Evolutionary conservation across 176 grass and related monocot genomes (phyloP).

Genomic region (Ensete glaucum): DNA sequence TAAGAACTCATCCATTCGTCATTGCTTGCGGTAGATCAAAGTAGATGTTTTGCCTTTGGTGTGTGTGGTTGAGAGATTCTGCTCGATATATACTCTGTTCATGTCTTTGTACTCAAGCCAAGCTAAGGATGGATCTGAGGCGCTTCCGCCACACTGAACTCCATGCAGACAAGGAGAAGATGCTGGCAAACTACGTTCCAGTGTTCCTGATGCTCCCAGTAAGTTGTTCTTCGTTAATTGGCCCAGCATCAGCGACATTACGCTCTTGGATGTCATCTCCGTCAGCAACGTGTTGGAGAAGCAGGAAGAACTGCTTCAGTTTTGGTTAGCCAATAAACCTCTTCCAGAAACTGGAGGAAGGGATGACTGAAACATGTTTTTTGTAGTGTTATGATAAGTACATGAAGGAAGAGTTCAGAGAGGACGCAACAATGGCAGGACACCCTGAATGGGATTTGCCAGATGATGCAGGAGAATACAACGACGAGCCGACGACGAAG

Average conservation of each 20-base stretch:
- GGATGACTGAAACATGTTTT: constrained; percentile 7
- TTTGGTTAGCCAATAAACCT: too few relatives aligned
- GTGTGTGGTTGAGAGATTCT: too few relatives aligned
- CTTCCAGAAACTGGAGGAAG: not conserved
- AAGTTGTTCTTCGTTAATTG: constrained; percentile 6
- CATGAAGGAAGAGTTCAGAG: constrained; percentile 51
- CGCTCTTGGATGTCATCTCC: constrained; percentile 33
- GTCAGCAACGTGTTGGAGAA: constrained; percentile 36
- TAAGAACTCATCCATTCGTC: too few relatives aligned
- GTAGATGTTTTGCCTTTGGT: too few relatives aligned
- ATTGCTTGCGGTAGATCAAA: too few relatives aligned
- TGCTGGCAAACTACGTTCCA: constrained; percentile 59
- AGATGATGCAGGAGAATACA: constrained; percentile 67
- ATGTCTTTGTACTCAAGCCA: too few relatives aligned
- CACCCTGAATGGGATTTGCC: constrained; percentile 85
- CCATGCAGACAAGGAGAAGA: constrained; percentile 30
- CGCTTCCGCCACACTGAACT: too few relatives aligned
- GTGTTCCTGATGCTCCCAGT: constrained; percentile 87
- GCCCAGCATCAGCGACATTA: not conserved
- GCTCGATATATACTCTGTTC: too few relatives aligned
- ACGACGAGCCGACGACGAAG: constrained; percentile 59
- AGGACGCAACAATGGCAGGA: constrained; percentile 37
- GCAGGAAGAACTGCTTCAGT: constrained; percentile 24
- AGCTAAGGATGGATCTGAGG: too few relatives aligned
- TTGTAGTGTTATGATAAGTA: constrained; percentile 90